Base-by-base conservation (phyloP, 352 stramenopile genomes). In the Phytophthora pluvialis region DNA sequence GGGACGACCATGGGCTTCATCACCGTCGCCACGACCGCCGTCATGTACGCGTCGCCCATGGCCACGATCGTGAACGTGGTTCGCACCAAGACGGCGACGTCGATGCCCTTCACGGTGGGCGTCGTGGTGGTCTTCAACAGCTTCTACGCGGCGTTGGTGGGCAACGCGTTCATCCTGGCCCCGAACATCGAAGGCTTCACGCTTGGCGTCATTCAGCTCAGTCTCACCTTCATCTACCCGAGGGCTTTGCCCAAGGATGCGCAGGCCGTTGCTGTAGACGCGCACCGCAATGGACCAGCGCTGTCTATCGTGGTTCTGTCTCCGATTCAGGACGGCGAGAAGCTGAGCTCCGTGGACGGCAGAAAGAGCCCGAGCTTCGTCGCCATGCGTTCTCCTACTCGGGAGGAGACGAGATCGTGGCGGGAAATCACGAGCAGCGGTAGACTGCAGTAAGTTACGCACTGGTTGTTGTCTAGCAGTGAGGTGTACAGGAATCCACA, bases 61-160 rank as follows among this genome's bases (percentile, higher is more conserved):
- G 65, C 69, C 11, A 77, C 66, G 0, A 77, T 89, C 40, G 67
- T 57, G 26, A 52, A 58, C 5, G 77, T 84, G 1, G 25, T 88
- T 2, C 66, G 47, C 3, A 78, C 66, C 15, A 83, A 81, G 51
- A 82, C 67, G 2, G 58, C 72, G 4, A 72, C 71, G 13, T 83
- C 70, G 13, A 80, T 87, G 61, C 70, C 67, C 7, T 73, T 87
- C 36, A 69, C 64, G 1, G 86, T 89, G 77, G 66, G 77, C 9
- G 26, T 77, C 6, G 70, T 81, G 0, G 71, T 73, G 5, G 48
- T 80, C 0, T n/a, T 72, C 21, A 89, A 87, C 58, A 83, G 81
- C 31, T 67, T 75, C n/a, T 87, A 86, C 56, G 61, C 65, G 4
- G 47, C 57, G 12, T 47, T 86, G 15, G 53, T 75, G 11, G 40